A percentile compares a stretch with the other conserved stretches of the same genome.
phyloP scores from a whole-genome alignment of 257 asterid genomes.

The Scutellaria barbata region DNA sequence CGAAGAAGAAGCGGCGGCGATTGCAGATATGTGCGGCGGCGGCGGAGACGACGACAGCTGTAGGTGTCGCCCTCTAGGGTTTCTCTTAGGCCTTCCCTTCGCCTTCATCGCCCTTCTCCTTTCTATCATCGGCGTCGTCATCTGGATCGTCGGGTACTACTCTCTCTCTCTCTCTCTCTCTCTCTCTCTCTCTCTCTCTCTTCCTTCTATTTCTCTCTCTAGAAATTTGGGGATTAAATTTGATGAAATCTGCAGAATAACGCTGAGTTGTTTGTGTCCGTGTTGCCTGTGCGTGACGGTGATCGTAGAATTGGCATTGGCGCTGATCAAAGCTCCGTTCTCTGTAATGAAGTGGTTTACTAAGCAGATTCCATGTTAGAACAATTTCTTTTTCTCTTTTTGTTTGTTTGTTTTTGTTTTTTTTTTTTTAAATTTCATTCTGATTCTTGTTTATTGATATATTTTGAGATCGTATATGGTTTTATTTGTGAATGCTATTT shows the following conservation, averaged over 20 bases:
- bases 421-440: neutral
- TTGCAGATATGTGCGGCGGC: slow-evolving; percentile 32
- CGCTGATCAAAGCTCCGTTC: slow-evolving; percentile 68
- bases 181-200: slow-evolving; percentile 20
- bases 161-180: slow-evolving; percentile 24
- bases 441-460: neutral
- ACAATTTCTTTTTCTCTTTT: neutral
- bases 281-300: slow-evolving; percentile 80
- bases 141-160: slow-evolving; percentile 76
- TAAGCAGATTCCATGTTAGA: slow-evolving; percentile 62
- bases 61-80: slow-evolving; percentile 43
- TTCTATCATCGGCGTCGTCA: slow-evolving; percentile 66
- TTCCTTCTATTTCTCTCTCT: neutral
- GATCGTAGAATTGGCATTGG: slow-evolving; percentile 64
- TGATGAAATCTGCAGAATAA: slow-evolving; percentile 47
- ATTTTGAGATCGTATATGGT: neutral
- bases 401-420: neutral
- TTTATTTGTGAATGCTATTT: neutral
- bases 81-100: slow-evolving; percentile 63
- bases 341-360: slow-evolving; percentile 67
- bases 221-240: neutral
- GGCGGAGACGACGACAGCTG: slow-evolving; percentile 41
- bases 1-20: neutral
- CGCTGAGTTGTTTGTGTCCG: slow-evolving; percentile 76
- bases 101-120: slow-evolving; percentile 68